Conservation (phyloP, 495 filamentous ascomycete genomes). For the Talaromyces wortmannii region DNA sequence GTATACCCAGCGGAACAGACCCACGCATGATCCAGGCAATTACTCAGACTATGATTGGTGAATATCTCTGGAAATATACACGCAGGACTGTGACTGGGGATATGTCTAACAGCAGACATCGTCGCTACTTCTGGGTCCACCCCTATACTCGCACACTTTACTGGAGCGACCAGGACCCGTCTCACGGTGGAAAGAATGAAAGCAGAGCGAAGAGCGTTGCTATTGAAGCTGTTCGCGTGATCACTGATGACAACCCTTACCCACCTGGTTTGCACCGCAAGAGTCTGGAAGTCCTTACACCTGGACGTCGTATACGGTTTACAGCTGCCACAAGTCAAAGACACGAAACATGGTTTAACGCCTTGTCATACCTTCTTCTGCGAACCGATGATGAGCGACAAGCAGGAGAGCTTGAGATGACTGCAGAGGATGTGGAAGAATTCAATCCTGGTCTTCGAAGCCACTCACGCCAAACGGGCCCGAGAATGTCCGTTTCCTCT, state of each 20-base stretch:
- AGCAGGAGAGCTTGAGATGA: constrained; percentile 51
- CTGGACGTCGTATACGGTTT: constrained; percentile 81
- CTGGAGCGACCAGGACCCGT: constrained; percentile 90
- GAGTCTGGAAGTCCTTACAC: constrained; percentile 84
- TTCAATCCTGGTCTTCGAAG: constrained; percentile 72
- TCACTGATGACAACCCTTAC: constrained; percentile 94
- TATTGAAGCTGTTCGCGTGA: constrained; percentile 87
- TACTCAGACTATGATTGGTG: constrained; percentile 98
- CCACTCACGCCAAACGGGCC: constrained; percentile 41
- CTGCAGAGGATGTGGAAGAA: constrained; percentile 75
- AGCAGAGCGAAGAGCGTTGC: constrained; percentile 89
- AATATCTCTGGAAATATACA: constrained; percentile 98
- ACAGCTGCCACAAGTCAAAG: constrained; percentile 89
- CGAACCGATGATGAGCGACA: constrained; percentile 55
- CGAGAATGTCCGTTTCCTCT: constrained; percentile 70
- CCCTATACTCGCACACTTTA: constrained; percentile 95
- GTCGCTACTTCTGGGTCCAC: constrained; percentile 98
- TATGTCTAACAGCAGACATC: constrained; percentile 81
- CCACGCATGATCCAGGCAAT: constrained; percentile 99
- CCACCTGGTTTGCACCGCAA: constrained; percentile 91
- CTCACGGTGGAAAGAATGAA: constrained; percentile 66
- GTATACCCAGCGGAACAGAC: constrained; percentile 59
- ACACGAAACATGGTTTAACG: constrained; percentile 98
- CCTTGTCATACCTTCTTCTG: constrained; percentile 84
- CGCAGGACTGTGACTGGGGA: constrained; percentile 80